Conservation (phyloP, 805 yeast genomes). For the Candida namnaoensis region DNA sequence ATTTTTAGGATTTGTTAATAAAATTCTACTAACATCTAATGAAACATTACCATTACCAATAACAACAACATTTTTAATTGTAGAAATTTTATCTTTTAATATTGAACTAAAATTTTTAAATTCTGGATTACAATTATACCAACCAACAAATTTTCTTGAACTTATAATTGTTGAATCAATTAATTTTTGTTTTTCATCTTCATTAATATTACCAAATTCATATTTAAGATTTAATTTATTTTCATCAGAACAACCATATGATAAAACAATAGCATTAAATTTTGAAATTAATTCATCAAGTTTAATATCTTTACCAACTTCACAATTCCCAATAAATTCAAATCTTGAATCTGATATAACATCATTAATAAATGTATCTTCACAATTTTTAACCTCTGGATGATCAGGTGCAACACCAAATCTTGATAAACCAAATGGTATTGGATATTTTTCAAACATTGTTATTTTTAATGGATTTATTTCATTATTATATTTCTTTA, state of each 20-base stretch:
- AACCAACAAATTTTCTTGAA: slow-evolving; percentile 83
- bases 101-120: slow-evolving; percentile 40
- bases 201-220: slow-evolving; percentile 33
- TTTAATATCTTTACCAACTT: slow-evolving; percentile 54
- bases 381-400: slow-evolving; percentile 87
- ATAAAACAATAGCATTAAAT: slow-evolving; percentile 68
- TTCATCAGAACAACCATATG: slow-evolving; percentile 75
- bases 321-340: slow-evolving; percentile 63
- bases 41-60: slow-evolving; percentile 99
- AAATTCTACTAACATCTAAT: slow-evolving; percentile 76
- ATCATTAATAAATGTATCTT: slow-evolving; percentile 54
- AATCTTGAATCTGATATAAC: slow-evolving; percentile 27
- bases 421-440: slow-evolving; percentile 86
- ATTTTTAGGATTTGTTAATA: slow-evolving; percentile 49
- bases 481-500: slow-evolving; percentile 35
- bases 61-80: slow-evolving; percentile 59
- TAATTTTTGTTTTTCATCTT: too few relatives aligned
- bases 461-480: slow-evolving; percentile 34
- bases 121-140: slow-evolving; percentile 92
- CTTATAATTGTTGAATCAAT: slow-evolving; percentile 48
- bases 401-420: slow-evolving; percentile 99
- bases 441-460: slow-evolving; percentile 76
- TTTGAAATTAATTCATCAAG: slow-evolving; percentile 38
- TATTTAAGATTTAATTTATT: slow-evolving; percentile 37
- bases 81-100: slow-evolving; percentile 25